Evolutionary conservation across 73 alveolate species (phyloP), one percentile per base, ranked within the genome.

Genomic region (Paramecium tetraurelia): DNA sequence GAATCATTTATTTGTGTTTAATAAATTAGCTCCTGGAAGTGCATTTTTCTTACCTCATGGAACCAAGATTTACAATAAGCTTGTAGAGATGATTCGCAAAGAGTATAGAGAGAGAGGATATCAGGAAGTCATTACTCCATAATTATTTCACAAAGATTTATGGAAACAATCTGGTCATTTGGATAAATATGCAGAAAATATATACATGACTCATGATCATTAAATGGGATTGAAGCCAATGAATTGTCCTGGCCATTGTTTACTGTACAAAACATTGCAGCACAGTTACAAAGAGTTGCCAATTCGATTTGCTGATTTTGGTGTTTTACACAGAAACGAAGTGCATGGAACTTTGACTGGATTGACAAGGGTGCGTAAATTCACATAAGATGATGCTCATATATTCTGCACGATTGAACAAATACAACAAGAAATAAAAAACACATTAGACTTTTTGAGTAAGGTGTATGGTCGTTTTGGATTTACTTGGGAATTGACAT

Each of bases 211-310:
- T 96, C 98, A 98, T 70, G 99, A 98, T 68, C 99, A 97, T 85
- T 96, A 95, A 93, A 97, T 97, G 96, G 99, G 99, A 63, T 71
- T 99, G 96, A 99, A 99, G 94, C 99, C 99, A 41, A 99, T 99
- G 99, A 99, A 99, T 96, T 99, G 99, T 93, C 99, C 99, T 1
- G 99, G 99, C 20, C 99, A 99, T 92, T 96, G 98, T 94, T 86
- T 98, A 48, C 92, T 98, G 96, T 98, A 94, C 88, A 98, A 98
- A 48, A 88, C 95, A 24, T 92, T 93, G 11, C 93, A 95, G 24
- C 92, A 99, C 50, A 95, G 99, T 36, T 99, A 98, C 96, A 99
- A 97, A 95, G 99, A 99, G 92, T 96, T 99, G 50, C 99, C 99
- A 12, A 41, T 98, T 36, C 96, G 99, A 93, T 95, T 93, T 93